Conservation (phyloP, 2,329 filamentous ascomycete species). For the Claviceps arundinis region DNA sequence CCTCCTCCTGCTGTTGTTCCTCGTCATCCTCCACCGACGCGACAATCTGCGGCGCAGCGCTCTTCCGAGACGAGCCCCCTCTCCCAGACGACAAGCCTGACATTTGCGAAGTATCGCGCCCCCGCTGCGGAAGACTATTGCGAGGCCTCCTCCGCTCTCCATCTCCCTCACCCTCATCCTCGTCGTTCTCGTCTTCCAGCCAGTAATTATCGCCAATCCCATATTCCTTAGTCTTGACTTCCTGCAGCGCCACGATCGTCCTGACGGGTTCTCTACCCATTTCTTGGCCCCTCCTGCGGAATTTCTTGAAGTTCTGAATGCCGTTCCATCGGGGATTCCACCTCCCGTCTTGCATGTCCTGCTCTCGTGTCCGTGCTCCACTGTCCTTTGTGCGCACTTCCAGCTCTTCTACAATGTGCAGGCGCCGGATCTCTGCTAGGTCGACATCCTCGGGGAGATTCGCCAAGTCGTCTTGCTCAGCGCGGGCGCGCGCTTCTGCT, state of each 20-base stretch:
- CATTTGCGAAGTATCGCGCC: not conserved
- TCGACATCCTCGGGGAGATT: conserved; percentile 51
- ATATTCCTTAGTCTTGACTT: conserved; percentile 57
- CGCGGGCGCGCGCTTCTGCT: conserved; percentile 49
- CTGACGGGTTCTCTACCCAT: conserved; percentile 28
- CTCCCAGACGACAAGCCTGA: not conserved
- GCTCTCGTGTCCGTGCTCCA: conserved; percentile 25
- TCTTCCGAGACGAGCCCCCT: conserved; percentile 8
- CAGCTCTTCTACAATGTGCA: conserved; percentile 69
- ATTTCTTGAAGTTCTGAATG: conserved; percentile 90
- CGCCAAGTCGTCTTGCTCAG: conserved; percentile 39
- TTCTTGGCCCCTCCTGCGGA: conserved; percentile 45
- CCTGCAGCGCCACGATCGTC: conserved; percentile 58
- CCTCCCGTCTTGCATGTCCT: conserved; percentile 39
- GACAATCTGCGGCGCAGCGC: conserved; percentile 13
- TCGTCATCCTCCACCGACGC: conserved; percentile 21
- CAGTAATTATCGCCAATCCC: conserved; percentile 69
- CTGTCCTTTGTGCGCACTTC: conserved; percentile 36
- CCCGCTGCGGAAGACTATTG: not conserved
- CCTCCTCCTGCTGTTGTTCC: conserved; percentile 6
- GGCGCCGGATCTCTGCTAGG: conserved; percentile 55
- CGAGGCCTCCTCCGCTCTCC: not conserved
- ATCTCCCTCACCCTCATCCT: conserved; percentile 11
- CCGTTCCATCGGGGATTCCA: conserved; percentile 92
- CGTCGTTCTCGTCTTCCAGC: conserved; percentile 39